Evolutionary conservation across 2,329 filamentous ascomycete species (phyloP), one percentile per base, ranked within the genome.

Genomic region (Fusarium xylarioides): DNA sequence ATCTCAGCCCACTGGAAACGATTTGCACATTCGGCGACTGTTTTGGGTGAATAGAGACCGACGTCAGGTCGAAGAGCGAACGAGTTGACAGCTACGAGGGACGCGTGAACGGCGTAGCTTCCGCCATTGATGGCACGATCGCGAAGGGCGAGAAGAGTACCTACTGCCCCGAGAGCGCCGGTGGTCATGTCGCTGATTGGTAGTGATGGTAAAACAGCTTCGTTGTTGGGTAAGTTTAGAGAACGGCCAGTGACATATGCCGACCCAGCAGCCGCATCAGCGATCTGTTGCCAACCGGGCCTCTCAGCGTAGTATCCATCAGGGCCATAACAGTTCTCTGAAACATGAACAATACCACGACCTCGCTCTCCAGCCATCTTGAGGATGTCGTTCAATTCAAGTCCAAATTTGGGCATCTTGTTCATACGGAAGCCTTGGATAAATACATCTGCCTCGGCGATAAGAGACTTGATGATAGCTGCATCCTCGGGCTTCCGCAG

Each of bases 281-380:
- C 90, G 55, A 91, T 91, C 74, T 91, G 90, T 76, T 91, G 91
- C 90, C 90, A 92, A 14, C 91, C 91, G 4, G 89, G 87, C 14
- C 90, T 83, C 34, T 83, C 82, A 2, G 87, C 85, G 87, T 90
- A 92, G 64, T 89, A 87, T 80, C 85, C 73, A 84, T 78, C 52
- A 77, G 80, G 12, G 1, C 91, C 91, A 71, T 92, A 92, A 76
- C 91, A 92, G 77, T 92, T 89, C 79, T 92, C 90, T 18, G 87
- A 85, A 6, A 92, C 87, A 74, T 91, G 91, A 19, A 92, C 84
- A 28, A 91, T 91, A 87, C 66, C 78, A 89, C 85, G 87, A 5
- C 86, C 85, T 21, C 89, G 85, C 55, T 83, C 79, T 19, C 66
- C 66, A 12, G 65, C 66, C 38, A 69, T 52, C 26, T 64, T 69